Percentiles rank a stretch among this genome's conserved stretches.
These are phyloP conservation scores for Monilinia polystroma DNA, from an alignment of 2,329 filamentous ascomycete species.

Conservation along the genomic window DNA sequence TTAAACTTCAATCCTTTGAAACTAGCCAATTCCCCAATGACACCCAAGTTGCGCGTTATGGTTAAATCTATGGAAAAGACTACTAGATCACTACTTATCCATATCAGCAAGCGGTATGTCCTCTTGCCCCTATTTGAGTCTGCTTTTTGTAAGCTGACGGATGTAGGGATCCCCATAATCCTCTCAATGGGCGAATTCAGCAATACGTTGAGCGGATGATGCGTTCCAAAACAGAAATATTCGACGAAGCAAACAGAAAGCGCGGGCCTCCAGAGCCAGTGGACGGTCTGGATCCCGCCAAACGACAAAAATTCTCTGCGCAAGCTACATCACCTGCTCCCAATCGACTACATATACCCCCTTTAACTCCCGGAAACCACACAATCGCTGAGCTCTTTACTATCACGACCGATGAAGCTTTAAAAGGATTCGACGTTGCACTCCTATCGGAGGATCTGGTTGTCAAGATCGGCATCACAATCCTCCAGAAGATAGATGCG, in stretches of 20 bases:
- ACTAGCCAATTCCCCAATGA: conserved; percentile 73
- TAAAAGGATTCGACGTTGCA: conserved; percentile 80
- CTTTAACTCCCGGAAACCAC: conserved; percentile 71
- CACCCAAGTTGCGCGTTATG: conserved; percentile 74
- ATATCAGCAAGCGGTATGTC: conserved; percentile 73
- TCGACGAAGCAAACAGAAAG: conserved; percentile 78
- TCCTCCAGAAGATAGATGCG: conserved; percentile 70
- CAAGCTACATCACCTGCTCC: conserved; percentile 42
- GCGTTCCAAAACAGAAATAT: conserved; percentile 72
- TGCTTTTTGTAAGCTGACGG: conserved; percentile 32
- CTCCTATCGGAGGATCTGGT: conserved; percentile 73
- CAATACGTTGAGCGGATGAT: conserved; percentile 82
- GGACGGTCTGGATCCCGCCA: conserved; percentile 72
- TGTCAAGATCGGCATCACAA: conserved; percentile 75
- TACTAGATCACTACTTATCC: conserved; percentile 76
- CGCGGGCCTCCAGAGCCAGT: conserved; percentile 69
- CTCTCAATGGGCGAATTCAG: conserved; percentile 74
- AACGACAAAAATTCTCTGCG: conserved; percentile 70
- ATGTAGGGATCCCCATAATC: conserved; percentile 73
- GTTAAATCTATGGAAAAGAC: conserved; percentile 96
- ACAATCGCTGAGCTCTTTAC: conserved; percentile 84
- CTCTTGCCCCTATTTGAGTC: conserved; percentile 7
- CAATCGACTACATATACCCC: conserved; percentile 50
- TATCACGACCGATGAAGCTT: conserved; percentile 70
- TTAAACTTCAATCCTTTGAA: conserved; percentile 91